These are phyloP conservation scores for Thinopyrum obtusiflorum DNA, from an alignment of 202 grass and related monocot genomes.

Conservation along the genomic window DNA sequence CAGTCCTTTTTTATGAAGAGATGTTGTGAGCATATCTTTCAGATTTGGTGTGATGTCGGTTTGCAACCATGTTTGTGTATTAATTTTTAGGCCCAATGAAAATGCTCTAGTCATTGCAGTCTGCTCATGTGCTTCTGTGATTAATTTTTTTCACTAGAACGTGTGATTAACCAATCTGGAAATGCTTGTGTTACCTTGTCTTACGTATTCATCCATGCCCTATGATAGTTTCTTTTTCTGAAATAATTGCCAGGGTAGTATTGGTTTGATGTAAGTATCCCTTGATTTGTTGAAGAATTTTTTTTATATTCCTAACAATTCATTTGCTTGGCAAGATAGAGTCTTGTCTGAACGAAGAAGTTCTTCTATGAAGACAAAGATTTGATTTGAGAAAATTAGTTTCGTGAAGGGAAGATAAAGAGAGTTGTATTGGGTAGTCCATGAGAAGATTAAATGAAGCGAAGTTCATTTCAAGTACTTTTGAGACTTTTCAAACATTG, in stretches of 20 bases:
- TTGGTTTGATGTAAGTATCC: slow-evolving; percentile 52
- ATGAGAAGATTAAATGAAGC: slow-evolving; percentile 80
- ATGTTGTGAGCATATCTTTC: neutral
- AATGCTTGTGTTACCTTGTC: slow-evolving; percentile 7
- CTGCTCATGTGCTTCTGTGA: neutral
- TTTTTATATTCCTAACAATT: slow-evolving; percentile 66
- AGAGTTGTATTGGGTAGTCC: slow-evolving; percentile 44
- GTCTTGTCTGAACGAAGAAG: slow-evolving; percentile 65
- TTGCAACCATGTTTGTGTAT: neutral
- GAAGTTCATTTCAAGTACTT: slow-evolving; percentile 74
- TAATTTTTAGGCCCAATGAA: neutral
- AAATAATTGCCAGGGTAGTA: slow-evolving; percentile 46
- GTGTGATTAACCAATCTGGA: neutral
- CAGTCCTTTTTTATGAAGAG: neutral
- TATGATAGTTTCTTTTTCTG: slow-evolving; percentile 20
- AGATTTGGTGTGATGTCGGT: neutral
- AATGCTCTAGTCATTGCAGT: neutral
- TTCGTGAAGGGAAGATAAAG: slow-evolving; percentile 67
- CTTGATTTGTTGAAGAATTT: slow-evolving; percentile 41
- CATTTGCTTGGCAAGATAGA: slow-evolving; percentile 66
- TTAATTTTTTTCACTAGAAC: neutral
- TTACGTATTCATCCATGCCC: neutral
- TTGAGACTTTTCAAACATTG: slow-evolving; percentile 50
- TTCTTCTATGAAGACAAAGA: slow-evolving; percentile 84
- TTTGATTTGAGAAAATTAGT: slow-evolving; percentile 71